These are phyloP conservation scores for Scutellaria barbata DNA, from an alignment of 257 asterid genomes.

Conservation along the genomic window DNA sequence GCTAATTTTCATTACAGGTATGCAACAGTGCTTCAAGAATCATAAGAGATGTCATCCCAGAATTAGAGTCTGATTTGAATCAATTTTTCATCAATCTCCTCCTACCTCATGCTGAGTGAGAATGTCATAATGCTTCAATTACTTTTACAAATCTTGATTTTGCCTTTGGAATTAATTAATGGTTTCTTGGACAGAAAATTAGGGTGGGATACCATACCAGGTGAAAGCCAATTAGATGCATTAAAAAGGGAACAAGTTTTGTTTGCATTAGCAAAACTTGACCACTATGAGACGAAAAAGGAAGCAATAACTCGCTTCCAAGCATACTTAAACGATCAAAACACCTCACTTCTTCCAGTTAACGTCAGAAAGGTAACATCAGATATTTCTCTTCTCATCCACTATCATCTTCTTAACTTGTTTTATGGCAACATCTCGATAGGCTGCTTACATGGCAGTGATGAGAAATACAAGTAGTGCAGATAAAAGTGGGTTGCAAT, in stretches of 20 bases:
- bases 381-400: background rate
- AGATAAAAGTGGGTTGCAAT: constrained; percentile 36
- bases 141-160: background rate
- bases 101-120: constrained; percentile 45
- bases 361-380: constrained; percentile 48
- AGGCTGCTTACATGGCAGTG: constrained; percentile 48
- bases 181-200: constrained; percentile 39
- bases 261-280: constrained; percentile 43
- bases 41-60: constrained; percentile 46
- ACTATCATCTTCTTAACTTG: background rate
- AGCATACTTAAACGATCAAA: constrained; percentile 40
- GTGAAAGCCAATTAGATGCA: constrained; percentile 46
- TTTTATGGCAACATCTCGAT: background rate
- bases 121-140: background rate
- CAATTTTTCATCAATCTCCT: constrained; percentile 45
- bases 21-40: constrained; percentile 40
- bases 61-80: constrained; percentile 38
- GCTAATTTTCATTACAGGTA: constrained; percentile 28
- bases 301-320: constrained; percentile 49
- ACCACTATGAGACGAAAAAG: constrained; percentile 41
- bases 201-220: constrained; percentile 48
- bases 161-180: background rate
- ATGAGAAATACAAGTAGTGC: constrained; percentile 40
- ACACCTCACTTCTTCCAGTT: constrained; percentile 44
- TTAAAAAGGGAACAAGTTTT: constrained; percentile 46